These are phyloP conservation scores for Brasilioporus rufonigricans DNA, from an alignment of 768 basidiomycete genomes.

Conservation along the genomic window DNA sequence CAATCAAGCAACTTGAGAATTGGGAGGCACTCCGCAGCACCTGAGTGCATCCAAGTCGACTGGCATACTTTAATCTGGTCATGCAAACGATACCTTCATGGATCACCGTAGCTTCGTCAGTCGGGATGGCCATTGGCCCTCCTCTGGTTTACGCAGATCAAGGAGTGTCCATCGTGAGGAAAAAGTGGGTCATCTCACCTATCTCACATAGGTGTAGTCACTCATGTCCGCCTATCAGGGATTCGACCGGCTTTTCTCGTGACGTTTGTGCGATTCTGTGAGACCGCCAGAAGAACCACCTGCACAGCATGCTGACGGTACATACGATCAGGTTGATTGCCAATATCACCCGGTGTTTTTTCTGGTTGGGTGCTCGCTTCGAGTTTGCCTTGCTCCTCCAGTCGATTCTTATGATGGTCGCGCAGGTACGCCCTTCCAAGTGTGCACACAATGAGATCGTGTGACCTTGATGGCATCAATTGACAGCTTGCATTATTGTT, in stretches of 20 bases:
- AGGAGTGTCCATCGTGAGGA: conserved; percentile 74
- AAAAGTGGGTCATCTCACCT: conserved; percentile 47
- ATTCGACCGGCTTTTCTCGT: conserved; percentile 81
- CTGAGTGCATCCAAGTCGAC: background rate
- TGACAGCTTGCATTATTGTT: conserved; percentile 71
- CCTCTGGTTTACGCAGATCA: conserved; percentile 86
- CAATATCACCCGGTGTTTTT: conserved; percentile 87
- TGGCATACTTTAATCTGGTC: background rate
- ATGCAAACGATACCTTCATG: conserved; percentile 47
- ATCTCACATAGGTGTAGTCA: background rate
- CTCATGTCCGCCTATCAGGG: conserved; percentile 41
- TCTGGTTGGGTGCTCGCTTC: conserved; percentile 82
- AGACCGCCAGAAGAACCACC: conserved; percentile 17
- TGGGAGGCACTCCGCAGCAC: conserved; percentile 3
- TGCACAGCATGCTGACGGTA: conserved; percentile 6
- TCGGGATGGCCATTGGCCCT: conserved; percentile 84
- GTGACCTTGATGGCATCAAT: conserved; percentile 19
- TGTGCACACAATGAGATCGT: conserved; percentile 11
- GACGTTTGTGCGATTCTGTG: conserved; percentile 86
- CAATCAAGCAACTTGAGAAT: background rate
- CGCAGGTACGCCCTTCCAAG: conserved; percentile 54
- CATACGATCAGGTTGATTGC: conserved; percentile 57
- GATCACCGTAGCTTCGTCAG: conserved; percentile 65
- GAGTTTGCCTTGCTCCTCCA: conserved; percentile 77
- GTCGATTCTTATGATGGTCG: conserved; percentile 80